Evolutionary conservation across 805 yeast genomes (phyloP).

Genomic region (Yamadazyma philogaea): DNA sequence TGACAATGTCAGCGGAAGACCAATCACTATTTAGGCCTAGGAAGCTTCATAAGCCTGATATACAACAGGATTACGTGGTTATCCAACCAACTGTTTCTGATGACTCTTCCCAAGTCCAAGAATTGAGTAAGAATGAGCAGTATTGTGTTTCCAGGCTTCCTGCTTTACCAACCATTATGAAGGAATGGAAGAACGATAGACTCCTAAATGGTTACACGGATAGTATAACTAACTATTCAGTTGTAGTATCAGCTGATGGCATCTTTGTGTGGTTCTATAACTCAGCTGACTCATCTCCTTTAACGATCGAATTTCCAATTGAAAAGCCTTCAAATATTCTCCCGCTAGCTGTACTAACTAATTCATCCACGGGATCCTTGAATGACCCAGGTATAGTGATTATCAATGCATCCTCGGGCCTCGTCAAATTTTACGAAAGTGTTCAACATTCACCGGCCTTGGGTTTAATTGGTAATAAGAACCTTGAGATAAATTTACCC

Average conservation of each 20-base stretch:
- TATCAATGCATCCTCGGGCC: slow-evolving; percentile 57
- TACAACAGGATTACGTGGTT: background rate
- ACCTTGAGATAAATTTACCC: slow-evolving; percentile 42
- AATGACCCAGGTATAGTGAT: slow-evolving; percentile 69
- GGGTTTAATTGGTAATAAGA: slow-evolving; percentile 48
- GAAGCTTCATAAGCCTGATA: slow-evolving; percentile 2
- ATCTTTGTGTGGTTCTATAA: slow-evolving; percentile 68
- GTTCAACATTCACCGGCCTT: slow-evolving; percentile 67
- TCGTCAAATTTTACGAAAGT: slow-evolving; percentile 67
- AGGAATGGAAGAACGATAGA: slow-evolving; percentile 5
- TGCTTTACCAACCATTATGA: slow-evolving; percentile 48
- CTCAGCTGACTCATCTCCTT: slow-evolving; percentile 58
- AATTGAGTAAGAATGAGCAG: slow-evolving; percentile 55
- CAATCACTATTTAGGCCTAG: slow-evolving; percentile 9
- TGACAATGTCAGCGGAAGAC: slow-evolving; percentile 1
- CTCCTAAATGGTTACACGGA: slow-evolving; percentile 45
- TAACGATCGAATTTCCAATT: slow-evolving; percentile 52
- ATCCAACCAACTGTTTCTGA: background rate
- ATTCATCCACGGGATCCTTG: slow-evolving; percentile 50
- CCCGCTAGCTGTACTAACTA: slow-evolving; percentile 57
- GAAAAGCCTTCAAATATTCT: slow-evolving; percentile 21
- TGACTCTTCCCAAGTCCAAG: slow-evolving; percentile 20
- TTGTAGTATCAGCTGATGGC: slow-evolving; percentile 47
- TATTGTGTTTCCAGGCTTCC: slow-evolving; percentile 57
- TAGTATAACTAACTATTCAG: slow-evolving; percentile 45